Conservation (phyloP, 441 rosid species). For the Erodium texanum region DNA sequence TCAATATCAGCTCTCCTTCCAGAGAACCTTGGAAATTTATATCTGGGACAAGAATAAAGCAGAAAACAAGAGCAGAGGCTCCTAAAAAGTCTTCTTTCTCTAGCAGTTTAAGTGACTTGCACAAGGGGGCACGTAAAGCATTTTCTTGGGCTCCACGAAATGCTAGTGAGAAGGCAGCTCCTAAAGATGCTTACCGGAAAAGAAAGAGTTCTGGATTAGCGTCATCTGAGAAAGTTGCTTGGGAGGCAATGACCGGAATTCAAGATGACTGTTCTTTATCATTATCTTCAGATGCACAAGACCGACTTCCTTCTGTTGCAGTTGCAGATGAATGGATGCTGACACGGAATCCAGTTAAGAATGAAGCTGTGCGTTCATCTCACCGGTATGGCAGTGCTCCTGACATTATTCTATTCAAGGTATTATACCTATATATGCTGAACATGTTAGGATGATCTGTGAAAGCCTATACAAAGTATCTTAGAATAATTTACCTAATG, state of each 20-base stretch:
- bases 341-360: conserved; percentile 67
- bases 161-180: conserved; percentile 59
- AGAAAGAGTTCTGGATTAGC: conserved; percentile 83
- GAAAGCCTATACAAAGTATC: not conserved
- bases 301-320: conserved; percentile 78
- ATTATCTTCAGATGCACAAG: conserved; percentile 66
- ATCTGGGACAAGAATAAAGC: conserved; percentile 63
- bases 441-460: conserved; percentile 10
- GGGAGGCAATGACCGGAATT: conserved; percentile 98
- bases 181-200: conserved; percentile 78
- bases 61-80: conserved; percentile 48
- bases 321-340: conserved; percentile 97
- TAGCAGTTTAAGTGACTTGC: conserved; percentile 84
- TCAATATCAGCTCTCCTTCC: conserved; percentile 57
- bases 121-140: conserved; percentile 96
- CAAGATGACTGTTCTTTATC: conserved; percentile 66
- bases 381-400: conserved; percentile 94
- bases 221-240: conserved; percentile 76
- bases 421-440: conserved; percentile 21
- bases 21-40: conserved; percentile 79
- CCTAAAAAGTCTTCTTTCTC: conserved; percentile 62
- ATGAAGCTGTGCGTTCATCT: conserved; percentile 74
- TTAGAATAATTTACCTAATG: too few relatives aligned
- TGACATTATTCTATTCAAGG: conserved; percentile 91
- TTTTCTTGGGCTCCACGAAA: conserved; percentile 97